These are phyloP conservation scores for Phoenix dactylifera DNA, from an alignment of 176 grass and related monocot genomes.

Conservation along the genomic window DNA sequence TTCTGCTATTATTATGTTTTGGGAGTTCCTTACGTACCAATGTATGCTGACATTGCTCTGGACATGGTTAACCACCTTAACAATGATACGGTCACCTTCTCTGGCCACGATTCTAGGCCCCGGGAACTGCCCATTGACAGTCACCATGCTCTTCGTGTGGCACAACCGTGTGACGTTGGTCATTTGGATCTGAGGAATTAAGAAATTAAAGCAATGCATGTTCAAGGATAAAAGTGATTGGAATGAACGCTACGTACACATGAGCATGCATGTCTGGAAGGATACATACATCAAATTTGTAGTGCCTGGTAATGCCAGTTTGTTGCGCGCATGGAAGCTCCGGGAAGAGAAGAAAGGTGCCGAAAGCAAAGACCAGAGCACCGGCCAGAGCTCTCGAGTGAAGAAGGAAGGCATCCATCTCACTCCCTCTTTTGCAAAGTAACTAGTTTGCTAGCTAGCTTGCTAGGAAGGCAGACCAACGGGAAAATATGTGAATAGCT, in stretches of 20 bases:
- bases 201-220: too few species aligned
- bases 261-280: too few species aligned
- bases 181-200: background rate
- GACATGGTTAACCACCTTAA: slow-evolving; percentile 10
- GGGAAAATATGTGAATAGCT: too few species aligned
- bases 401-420: too few species aligned
- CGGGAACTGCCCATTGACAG: slow-evolving; percentile 16
- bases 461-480: too few species aligned
- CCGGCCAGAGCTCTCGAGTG: too few species aligned
- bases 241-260: too few species aligned
- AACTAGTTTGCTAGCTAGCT: too few species aligned
- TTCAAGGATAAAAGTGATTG: too few species aligned
- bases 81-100: slow-evolving; percentile 4
- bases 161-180: slow-evolving; percentile 11
- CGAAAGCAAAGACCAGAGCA: background rate
- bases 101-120: slow-evolving; percentile 12
- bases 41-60: slow-evolving; percentile 3
- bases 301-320: slow-evolving; percentile 1
- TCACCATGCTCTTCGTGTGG: slow-evolving; percentile 13
- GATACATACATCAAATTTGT: slow-evolving; percentile 9
- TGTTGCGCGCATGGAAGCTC: background rate
- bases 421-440: too few species aligned
- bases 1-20: too few species aligned
- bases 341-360: background rate
- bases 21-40: background rate